Percentiles rank a stretch among this genome's conserved stretches.
Evolutionary conservation across 805 yeast species (phyloP).

Genomic region (Brettanomyces custersianus): DNA sequence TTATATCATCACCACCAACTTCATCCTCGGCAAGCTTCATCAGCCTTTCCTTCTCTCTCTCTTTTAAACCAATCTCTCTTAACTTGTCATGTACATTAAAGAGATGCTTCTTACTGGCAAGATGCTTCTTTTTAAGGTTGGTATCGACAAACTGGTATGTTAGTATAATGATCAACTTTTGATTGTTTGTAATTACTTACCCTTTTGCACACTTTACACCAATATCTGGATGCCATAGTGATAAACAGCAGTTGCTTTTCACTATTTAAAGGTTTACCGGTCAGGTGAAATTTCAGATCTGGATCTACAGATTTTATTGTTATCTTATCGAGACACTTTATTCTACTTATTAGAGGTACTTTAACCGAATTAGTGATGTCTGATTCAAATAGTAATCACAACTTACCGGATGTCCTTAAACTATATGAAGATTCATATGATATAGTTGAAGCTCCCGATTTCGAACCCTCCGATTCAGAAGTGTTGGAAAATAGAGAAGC

Average conservation of each 20-base stretch:
- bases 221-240: neutral
- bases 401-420: neutral
- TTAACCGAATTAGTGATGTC: too few species aligned
- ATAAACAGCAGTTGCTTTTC: too few species aligned
- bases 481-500: neutral
- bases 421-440: conserved; percentile 1
- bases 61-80: conserved; percentile 18
- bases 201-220: conserved; percentile 28
- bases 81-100: conserved; percentile 14
- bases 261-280: too few species aligned
- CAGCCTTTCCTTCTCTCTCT: conserved; percentile 12
- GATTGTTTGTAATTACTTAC: conserved; percentile 12
- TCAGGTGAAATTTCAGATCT: too few species aligned
- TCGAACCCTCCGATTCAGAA: conserved; percentile 16
- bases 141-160: conserved; percentile 28
- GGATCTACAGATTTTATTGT: too few species aligned
- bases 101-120: conserved; percentile 25
- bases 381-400: too few species aligned
- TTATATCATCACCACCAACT: conserved; percentile 3
- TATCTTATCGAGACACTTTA: too few species aligned
- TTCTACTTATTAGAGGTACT: too few species aligned
- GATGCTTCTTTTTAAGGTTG: conserved; percentile 25
- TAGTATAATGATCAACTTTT: neutral
- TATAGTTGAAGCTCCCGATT: conserved; percentile 19
- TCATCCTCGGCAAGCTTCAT: conserved; percentile 12